phyloP scores from a whole-genome alignment of 192 early-diverging fungal genomes.

The Coemansia sp. region DNA sequence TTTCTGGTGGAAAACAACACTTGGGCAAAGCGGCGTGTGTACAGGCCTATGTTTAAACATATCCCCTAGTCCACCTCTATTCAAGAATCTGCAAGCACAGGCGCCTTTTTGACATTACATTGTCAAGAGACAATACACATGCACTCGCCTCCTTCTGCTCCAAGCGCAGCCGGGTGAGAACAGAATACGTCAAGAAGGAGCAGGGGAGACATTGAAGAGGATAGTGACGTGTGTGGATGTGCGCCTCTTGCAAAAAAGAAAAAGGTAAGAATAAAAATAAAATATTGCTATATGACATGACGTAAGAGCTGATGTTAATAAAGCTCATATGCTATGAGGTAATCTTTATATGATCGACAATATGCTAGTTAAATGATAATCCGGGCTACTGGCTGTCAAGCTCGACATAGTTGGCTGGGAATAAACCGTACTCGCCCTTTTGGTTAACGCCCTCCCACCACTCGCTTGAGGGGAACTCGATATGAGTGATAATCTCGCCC shows the following conservation, averaged over 20 bases:
- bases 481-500: slow-evolving; percentile 73
- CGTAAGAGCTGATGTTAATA: not conserved
- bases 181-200: not conserved
- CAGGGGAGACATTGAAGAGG: not conserved
- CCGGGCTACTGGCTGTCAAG: slow-evolving; percentile 11
- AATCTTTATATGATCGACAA: not conserved
- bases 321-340: not conserved
- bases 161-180: not conserved
- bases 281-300: not conserved
- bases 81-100: not conserved
- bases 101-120: not conserved
- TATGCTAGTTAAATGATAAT: not conserved
- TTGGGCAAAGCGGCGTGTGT: not conserved
- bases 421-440: slow-evolving; percentile 65
- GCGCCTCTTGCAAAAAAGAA: not conserved
- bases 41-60: not conserved
- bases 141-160: not conserved
- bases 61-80: not conserved
- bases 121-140: not conserved
- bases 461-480: slow-evolving; percentile 82
- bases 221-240: not conserved
- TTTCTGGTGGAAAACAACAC: not conserved
- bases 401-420: slow-evolving; percentile 69
- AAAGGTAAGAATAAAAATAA: not conserved
- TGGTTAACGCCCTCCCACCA: slow-evolving; percentile 87